These are phyloP conservation scores for Anethum foeniculum DNA, from an alignment of 140 eudicot species.

Conservation along the genomic window DNA sequence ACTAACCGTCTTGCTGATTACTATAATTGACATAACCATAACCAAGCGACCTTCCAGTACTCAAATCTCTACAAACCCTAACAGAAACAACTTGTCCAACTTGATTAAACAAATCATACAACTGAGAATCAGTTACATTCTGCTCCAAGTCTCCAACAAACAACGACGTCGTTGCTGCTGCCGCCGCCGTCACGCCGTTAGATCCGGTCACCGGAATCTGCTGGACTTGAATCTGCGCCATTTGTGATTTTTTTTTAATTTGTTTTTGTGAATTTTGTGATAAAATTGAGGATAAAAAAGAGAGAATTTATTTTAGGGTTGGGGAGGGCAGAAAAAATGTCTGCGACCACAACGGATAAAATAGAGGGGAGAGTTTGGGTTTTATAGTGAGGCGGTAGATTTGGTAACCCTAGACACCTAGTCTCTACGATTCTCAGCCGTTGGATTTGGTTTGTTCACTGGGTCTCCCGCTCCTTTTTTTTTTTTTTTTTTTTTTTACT, in stretches of 20 bases:
- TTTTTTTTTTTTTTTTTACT: no score
- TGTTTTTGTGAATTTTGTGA: background rate
- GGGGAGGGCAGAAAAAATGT: conserved; percentile 51
- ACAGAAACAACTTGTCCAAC: conserved; percentile 71
- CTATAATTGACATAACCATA: conserved; percentile 66
- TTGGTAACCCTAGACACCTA: conserved; percentile 29
- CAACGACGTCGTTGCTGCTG: conserved; percentile 38
- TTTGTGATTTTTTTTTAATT: background rate
- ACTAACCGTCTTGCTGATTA: conserved; percentile 56
- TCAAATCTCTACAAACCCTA: conserved; percentile 61
- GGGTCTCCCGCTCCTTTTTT: background rate
- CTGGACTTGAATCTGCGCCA: conserved; percentile 73
- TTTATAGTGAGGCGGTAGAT: background rate
- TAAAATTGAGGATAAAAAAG: background rate
- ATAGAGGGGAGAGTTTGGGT: conserved; percentile 5
- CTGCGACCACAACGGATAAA: conserved; percentile 59
- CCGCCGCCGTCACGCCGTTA: conserved; percentile 15
- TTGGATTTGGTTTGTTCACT: conserved; percentile 10
- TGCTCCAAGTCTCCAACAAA: conserved; percentile 57
- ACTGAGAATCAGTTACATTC: conserved; percentile 57
- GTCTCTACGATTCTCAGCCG: conserved; percentile 30
- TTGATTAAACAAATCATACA: conserved; percentile 64
- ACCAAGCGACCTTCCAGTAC: conserved; percentile 49
- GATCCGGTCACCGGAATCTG: conserved; percentile 19
- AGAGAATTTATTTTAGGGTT: conserved; percentile 14